Evolutionary conservation across 331 rosid species (phyloP).

Genomic region (Saraca asoca): DNA sequence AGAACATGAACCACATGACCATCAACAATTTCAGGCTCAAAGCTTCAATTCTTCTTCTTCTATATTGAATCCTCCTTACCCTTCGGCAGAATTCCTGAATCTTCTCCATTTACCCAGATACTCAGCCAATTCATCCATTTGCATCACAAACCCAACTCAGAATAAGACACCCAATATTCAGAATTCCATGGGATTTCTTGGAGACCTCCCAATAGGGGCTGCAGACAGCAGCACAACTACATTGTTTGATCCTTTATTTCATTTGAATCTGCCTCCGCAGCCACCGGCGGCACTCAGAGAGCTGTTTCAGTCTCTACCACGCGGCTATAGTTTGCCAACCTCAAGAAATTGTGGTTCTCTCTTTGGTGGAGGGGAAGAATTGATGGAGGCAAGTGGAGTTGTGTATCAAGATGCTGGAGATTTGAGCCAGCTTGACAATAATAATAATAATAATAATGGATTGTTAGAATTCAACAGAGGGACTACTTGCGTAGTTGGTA

Average conservation of each 20-base stretch:
- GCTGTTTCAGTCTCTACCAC: slow-evolving; percentile 68
- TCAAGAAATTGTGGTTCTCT: slow-evolving; percentile 55
- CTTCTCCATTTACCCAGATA: slow-evolving; percentile 75
- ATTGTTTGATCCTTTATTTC: slow-evolving; percentile 74
- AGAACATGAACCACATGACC: slow-evolving; percentile 45
- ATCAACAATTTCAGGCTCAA: slow-evolving; percentile 46
- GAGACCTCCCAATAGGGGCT: slow-evolving; percentile 54
- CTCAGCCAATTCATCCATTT: slow-evolving; percentile 50
- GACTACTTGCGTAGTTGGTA: slow-evolving; percentile 49
- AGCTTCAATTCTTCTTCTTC: slow-evolving; percentile 39
- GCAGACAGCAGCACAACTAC: slow-evolving; percentile 54
- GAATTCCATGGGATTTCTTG: slow-evolving; percentile 45
- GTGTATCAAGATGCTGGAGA: slow-evolving; percentile 49
- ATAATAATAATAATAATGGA: slow-evolving; percentile 46
- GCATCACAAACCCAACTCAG: slow-evolving; percentile 44
- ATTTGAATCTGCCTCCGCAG: slow-evolving; percentile 83
- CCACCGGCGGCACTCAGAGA: slow-evolving; percentile 75
- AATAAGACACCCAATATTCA: slow-evolving; percentile 43
- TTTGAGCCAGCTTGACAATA: slow-evolving; percentile 52
- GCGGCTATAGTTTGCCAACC: slow-evolving; percentile 60
- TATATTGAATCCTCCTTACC: slow-evolving; percentile 44
- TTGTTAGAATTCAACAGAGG: slow-evolving; percentile 69
- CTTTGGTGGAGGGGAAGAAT: slow-evolving; percentile 61
- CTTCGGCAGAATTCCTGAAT: slow-evolving; percentile 69
- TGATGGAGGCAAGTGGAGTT: slow-evolving; percentile 50